Base-by-base conservation (phyloP, 1,284 basidiomycete genomes). In the Sporisorium exsertum region DNA sequence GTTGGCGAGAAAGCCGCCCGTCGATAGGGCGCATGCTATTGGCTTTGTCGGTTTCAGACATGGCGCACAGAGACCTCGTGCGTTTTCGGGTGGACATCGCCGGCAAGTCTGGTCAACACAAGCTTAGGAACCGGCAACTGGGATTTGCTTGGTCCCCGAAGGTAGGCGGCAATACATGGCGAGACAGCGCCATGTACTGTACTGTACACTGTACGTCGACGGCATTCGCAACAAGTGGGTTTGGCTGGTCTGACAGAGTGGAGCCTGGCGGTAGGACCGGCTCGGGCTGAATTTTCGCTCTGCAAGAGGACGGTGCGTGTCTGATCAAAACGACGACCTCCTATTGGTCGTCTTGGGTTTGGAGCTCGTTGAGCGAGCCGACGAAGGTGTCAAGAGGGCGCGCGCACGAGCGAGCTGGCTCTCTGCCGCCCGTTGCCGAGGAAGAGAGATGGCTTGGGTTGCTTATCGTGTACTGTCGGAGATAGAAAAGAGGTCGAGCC, bases 391-490 rank as follows among this genome's bases (percentile, higher is more conserved):
- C n/a, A n/a, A n/a, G 27, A 18, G 47, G 7, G 16, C 27, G 47
- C 47, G 47, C 37, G 15, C 18, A 16, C 37, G 37, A 40, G 47
- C 4, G 27, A 49, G 47, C n/a, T n/a, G n/a, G n/a, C n/a, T n/a
- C 22, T 47, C 24, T 50, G 27, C 24, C n/a, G n/a, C n/a, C n/a
- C n/a, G n/a, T n/a, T n/a, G n/a, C n/a, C n/a, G n/a, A n/a, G n/a
- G n/a, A n/a, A n/a, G n/a, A n/a, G n/a, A n/a, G n/a, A n/a, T n/a
- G n/a, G n/a, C n/a, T n/a, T n/a, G n/a, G n/a, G 29, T 37, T 59
- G 43, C 51, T 64, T 57, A 64, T 70, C 61, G 53, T 46, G 24
- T 29, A 22, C 4, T 29, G 40, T 70, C 67, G 61, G 67, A 70
- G 61, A 59, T 70, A 64, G 53, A 70, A 64, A 35, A 12, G 32